Evolutionary conservation across 441 rosid species (phyloP).

Genomic region (Raphanus hybrid): DNA sequence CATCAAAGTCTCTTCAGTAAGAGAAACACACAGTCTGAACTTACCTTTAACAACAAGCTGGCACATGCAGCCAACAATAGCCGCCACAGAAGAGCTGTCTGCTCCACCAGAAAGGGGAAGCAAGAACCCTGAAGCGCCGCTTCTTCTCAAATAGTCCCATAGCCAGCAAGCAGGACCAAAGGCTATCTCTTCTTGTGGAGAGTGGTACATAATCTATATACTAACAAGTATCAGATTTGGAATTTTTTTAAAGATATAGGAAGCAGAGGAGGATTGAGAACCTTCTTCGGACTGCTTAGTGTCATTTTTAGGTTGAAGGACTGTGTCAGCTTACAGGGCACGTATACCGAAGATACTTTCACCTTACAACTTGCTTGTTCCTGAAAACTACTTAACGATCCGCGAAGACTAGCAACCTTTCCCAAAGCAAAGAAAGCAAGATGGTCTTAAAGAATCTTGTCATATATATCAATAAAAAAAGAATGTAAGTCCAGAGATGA

Average conservation of each 20-base stretch:
- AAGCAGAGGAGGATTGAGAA: constrained; percentile 35
- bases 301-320: constrained; percentile 69
- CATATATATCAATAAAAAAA: neutral
- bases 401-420: constrained; percentile 95
- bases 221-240: neutral
- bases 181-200: constrained; percentile 97
- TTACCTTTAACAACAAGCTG: constrained; percentile 93
- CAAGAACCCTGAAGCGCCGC: constrained; percentile 97
- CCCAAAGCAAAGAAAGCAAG: constrained; percentile 35
- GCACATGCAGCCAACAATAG: constrained; percentile 99
- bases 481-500: constrained; percentile 21
- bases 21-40: neutral
- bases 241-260: neutral
- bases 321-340: constrained; percentile 71
- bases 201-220: constrained; percentile 77
- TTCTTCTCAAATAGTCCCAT: constrained; percentile 97
- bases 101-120: constrained; percentile 99
- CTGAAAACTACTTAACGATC: constrained; percentile 96
- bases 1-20: neutral
- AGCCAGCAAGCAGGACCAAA: constrained; percentile 98
- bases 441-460: neutral
- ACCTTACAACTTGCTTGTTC: constrained; percentile 94
- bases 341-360: constrained; percentile 68
- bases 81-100: constrained; percentile 98
- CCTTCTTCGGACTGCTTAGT: constrained; percentile 83